Base-by-base conservation (phyloP, 768 basidiomycete genomes). In the Amanita molliuscula region DNA sequence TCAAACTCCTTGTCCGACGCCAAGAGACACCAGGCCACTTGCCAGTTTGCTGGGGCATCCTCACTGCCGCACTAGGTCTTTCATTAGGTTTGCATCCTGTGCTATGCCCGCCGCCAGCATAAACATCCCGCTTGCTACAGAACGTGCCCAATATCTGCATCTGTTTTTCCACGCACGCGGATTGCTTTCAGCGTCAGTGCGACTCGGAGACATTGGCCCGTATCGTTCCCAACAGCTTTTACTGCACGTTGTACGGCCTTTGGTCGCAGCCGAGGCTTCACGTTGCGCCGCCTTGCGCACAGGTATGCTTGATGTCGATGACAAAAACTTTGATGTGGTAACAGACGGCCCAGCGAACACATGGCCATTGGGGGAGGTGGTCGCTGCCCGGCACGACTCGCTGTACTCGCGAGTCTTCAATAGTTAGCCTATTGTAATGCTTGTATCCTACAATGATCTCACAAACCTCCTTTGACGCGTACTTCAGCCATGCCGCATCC, bases 371-470 rank as follows among this genome's bases (percentile, higher is more conserved):
- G 94, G 93, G 15, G 96, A 99, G 67, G 85, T 98, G 35, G 73
- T 98, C 25, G 82, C 86, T 31, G 78, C 81, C 35, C 74, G 96
- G 52, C 96, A 99, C 65, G 95, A 97, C 67, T 67, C 92, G 59
- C 89, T 93, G 65, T 95, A 98, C 67, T 94, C 91, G 38, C 77
- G 94, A 53, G 91, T 98, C 55, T 99, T 99, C 74, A 99, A 99
- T 67, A 88, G 85, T 67, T 86, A 64, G 56, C 47, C 11, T 31
- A 29, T 29, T 11, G 10, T 31, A 29, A 29, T 31, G 10, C 31
- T 31, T 13, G 31, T 31, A n/a, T n/a, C n/a, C n/a, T n/a, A 28
- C 29, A 56, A 63, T 73, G 48, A 74, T 88, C 43, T 75, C 79
- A 3, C 74, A 77, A 21, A 80, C 88, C 5, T 69, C 81, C 6